Base-by-base conservation (phyloP, 2,329 filamentous ascomycete genomes). In the Ophiostoma perfectum region DNA sequence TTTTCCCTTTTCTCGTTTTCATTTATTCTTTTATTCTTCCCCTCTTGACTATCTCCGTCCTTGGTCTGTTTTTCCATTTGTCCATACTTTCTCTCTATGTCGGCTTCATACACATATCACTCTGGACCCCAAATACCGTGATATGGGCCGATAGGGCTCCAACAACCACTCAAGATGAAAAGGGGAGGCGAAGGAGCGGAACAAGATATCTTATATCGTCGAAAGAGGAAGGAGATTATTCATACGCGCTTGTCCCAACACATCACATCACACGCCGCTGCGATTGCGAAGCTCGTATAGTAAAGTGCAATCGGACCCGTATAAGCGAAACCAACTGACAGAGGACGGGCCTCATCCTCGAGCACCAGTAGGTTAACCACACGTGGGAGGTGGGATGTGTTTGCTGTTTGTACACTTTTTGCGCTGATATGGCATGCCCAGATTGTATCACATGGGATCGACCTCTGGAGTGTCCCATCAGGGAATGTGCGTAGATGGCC, bases 101-200 rank as follows among this genome's bases (percentile, higher is more conserved):
- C 38, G 38, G 38, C 55, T 62, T 62, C 18, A 27, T 27, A 27
- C 27, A 27, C 27, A 27, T 27, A 27, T 60, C 36, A 16, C 49
- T 55, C n/a, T 55, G 49, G 49, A 55, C 49, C 49, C 55, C 55
- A 60, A 60, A 27, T 38, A 60, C 27, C 27, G 55, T 60, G 55
- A 60, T 60, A 60, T 55, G 49, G 55, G 27, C 55, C 55, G 55
- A 60, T 60, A 60, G 55, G 49, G 49, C 49, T 55, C 38, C 58
- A 41, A n/a, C 58, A 42, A 42, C 8, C 60, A 16, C 18, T 36
- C 55, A 39, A 39, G 36, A 38, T 12, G 27, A 63, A 8, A 63
- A 63, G 27, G 36, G 36, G 16, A 41, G 18, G 38, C 38, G 14
- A 42, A 63, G 58, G 38, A 63, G 58, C 58, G 14, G 39, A 12